Conservation (phyloP, 148 eudicot species). For the Chenopodium suecicum region DNA sequence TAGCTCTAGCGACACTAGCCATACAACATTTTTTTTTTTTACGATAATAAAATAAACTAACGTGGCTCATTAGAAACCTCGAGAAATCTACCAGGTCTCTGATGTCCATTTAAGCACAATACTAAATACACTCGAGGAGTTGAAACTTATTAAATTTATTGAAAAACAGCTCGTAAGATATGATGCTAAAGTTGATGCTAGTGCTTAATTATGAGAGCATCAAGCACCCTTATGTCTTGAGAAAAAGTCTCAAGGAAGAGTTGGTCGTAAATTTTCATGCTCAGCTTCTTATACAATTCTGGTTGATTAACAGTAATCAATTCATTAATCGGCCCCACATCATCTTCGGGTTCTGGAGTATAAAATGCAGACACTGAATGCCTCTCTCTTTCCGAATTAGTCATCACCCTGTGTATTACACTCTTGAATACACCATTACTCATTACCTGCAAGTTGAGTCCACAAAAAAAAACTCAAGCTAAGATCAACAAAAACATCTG, state of each 20-base stretch:
- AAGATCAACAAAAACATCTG: neutral
- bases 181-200: too few relatives aligned
- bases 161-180: too few relatives aligned
- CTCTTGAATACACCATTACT: conserved; percentile 35
- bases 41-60: too few relatives aligned
- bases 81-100: too few relatives aligned
- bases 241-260: conserved; percentile 29
- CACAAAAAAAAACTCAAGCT: neutral
- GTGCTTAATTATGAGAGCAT: conserved; percentile 28
- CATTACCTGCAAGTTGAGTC: conserved; percentile 24
- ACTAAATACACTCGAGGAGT: too few relatives aligned
- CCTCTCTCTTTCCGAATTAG: conserved; percentile 30
- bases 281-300: conserved; percentile 22
- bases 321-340: conserved; percentile 21
- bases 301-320: conserved; percentile 22
- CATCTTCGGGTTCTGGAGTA: conserved; percentile 20
- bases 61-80: too few relatives aligned
- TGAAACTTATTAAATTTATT: too few relatives aligned
- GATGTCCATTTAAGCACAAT: too few relatives aligned
- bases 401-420: conserved; percentile 31
- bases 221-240: conserved; percentile 23
- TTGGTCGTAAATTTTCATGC: conserved; percentile 18
- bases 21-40: too few relatives aligned
- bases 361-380: conserved; percentile 32
- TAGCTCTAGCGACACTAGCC: too few relatives aligned